Evolutionary conservation across 495 filamentous ascomycete species (phyloP).

Genomic region (Monascus purpureus): DNA sequence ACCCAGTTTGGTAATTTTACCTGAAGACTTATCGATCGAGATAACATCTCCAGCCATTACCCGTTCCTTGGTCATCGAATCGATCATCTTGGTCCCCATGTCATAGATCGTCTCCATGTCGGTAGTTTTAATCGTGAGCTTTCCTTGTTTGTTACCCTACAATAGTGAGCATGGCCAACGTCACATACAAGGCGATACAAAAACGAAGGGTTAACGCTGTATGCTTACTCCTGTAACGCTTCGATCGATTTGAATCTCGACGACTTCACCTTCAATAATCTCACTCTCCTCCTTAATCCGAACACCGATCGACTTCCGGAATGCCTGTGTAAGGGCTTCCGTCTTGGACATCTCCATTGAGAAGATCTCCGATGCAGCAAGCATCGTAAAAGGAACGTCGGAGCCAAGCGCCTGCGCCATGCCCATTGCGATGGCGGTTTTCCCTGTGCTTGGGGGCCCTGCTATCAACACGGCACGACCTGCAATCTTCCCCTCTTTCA

Average conservation of each 20-base stretch:
- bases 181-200: too few species aligned
- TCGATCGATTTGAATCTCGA: slow-evolving; percentile 97
- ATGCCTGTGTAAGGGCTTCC: slow-evolving; percentile 92
- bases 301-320: slow-evolving; percentile 92
- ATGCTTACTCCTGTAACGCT: slow-evolving; percentile 73
- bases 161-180: too few species aligned
- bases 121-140: slow-evolving; percentile 97
- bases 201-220: too few species aligned
- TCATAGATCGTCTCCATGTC: slow-evolving; percentile 99
- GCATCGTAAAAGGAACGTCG: slow-evolving; percentile 92
- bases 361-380: slow-evolving; percentile 92
- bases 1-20: slow-evolving; percentile 93
- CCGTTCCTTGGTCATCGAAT: slow-evolving; percentile 96
- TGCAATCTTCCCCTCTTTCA: slow-evolving; percentile 95
- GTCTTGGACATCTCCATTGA: slow-evolving; percentile 99
- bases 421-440: slow-evolving; percentile 97
- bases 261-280: slow-evolving; percentile 97
- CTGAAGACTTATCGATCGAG: slow-evolving; percentile 92
- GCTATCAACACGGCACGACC: slow-evolving; percentile 91
- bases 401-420: slow-evolving; percentile 91
- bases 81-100: slow-evolving; percentile 99
- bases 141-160: slow-evolving; percentile 85
- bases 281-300: slow-evolving; percentile 97
- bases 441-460: slow-evolving; percentile 93
- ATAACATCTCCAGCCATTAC: slow-evolving; percentile 98